phyloP scores from a whole-genome alignment of 768 basidiomycete genomes.

The Panaeolus papilionaceus region DNA sequence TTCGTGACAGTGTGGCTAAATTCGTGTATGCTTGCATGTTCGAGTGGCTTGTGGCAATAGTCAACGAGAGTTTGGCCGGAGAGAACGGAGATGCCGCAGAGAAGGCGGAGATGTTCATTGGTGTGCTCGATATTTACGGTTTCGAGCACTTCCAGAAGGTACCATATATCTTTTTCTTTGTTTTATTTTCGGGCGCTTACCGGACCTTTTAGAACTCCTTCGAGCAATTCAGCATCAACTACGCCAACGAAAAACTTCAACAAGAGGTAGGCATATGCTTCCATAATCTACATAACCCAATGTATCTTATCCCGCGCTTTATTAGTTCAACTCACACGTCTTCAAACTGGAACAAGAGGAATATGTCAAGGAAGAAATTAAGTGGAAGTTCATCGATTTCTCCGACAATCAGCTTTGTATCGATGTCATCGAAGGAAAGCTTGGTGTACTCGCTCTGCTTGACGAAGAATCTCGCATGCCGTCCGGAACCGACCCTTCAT shows the following conservation, averaged over 20 bases:
- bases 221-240: constrained; percentile 99
- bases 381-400: constrained; percentile 99
- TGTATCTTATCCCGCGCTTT: constrained; percentile 20
- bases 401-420: constrained; percentile 99
- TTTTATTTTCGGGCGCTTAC: constrained; percentile 16
- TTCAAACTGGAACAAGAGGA: constrained; percentile 99
- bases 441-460: constrained; percentile 92
- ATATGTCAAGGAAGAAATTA: constrained; percentile 97
- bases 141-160: constrained; percentile 98
- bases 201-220: constrained; percentile 70
- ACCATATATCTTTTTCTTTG: constrained; percentile 8
- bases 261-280: constrained; percentile 75
- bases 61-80: constrained; percentile 97
- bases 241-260: constrained; percentile 97
- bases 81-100: constrained; percentile 91
- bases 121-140: constrained; percentile 97
- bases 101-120: constrained; percentile 97
- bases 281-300: not conserved
- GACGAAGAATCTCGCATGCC: constrained; percentile 99
- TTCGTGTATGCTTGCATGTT: constrained; percentile 99
- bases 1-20: constrained; percentile 96
- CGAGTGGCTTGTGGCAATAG: constrained; percentile 97
- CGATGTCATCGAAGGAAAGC: constrained; percentile 96
- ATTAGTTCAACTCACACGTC: constrained; percentile 97
- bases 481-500: constrained; percentile 89